Evolutionary conservation across 129 eudicot genomes (phyloP), one percentile per base, ranked within the genome.

Genomic region (Pittosporum tobira): DNA sequence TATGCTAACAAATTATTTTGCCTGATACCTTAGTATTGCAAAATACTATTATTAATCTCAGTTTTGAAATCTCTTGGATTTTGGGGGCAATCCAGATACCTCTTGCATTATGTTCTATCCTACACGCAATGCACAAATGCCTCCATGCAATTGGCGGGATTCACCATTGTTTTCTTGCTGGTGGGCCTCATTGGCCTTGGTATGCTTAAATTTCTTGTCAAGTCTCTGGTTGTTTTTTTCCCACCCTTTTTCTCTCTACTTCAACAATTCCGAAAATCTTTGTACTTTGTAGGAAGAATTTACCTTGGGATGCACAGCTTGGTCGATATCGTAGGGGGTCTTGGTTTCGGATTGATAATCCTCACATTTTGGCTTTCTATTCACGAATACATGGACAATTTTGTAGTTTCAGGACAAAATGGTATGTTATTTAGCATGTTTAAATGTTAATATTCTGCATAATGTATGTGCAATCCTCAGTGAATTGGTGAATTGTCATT

Each of bases 281-380:
- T 48, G 18, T n/a, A 47, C 59, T 67, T 66, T 27, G 25, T 57
- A 93, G 99, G 96, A 68, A 75, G 96, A 76, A 69, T 87, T 48
- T 93, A 93, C 76, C 93, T 93, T 11, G 99, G 96, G 47, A 93
- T 93, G 99, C 99, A 93, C 72, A 84, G 99, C 48, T 72, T 79
- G 66, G 64, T 93, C 31, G 99, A 93, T 59, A 76, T 93, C 51
- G 10, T 87, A 62, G 84, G 73, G 27, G 99, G 99, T 59, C 88
- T 93, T 67, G 75, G 71, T 69, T 34, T 84, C 67, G 99, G 99
- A 64, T 56, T 84, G 66, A 66, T 73, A 28, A 84, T 93, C 59
- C 91, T 93, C 19, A 66, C 71, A 62, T 61, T 84, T 50, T 93
- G 99, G 99, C 88, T 93, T 21, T 69, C 38, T 18, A 48, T 84